Conservation (phyloP, 1,139 yeast species). For the Arxiozyma telluris region DNA sequence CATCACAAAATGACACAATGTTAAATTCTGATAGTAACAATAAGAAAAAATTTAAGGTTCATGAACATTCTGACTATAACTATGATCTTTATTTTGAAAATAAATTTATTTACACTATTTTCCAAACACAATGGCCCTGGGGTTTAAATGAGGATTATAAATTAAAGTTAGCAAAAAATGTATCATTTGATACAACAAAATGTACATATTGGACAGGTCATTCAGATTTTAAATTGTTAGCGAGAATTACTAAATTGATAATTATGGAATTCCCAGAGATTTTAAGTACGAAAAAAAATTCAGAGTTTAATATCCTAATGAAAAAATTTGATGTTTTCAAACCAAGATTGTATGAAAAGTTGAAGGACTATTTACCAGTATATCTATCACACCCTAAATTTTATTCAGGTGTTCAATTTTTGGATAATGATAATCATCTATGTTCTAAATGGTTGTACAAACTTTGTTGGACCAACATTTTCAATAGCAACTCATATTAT, state of each 20-base stretch:
- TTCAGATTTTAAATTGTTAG: conserved; percentile 40
- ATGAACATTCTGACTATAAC: conserved; percentile 19
- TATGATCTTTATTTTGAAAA: conserved; percentile 11
- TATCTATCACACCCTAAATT: background rate
- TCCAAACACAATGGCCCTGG: conserved; percentile 38
- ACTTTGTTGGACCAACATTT: conserved; percentile 58
- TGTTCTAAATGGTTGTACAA: conserved; percentile 73
- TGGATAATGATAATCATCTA: conserved; percentile 33
- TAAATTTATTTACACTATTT: conserved; percentile 14
- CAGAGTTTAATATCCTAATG: conserved; percentile 28
- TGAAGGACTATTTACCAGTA: conserved; percentile 9
- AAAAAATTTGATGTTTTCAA: conserved; percentile 14
- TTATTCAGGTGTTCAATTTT: background rate
- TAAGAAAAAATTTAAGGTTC: conserved; percentile 16
- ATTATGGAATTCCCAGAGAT: conserved; percentile 35
- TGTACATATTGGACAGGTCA: conserved; percentile 52
- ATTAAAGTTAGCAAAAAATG: conserved; percentile 46
- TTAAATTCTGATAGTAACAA: background rate
- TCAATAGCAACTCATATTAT: conserved; percentile 31
- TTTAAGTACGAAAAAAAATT: conserved; percentile 22
- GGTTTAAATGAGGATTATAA: conserved; percentile 57
- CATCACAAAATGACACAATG: background rate
- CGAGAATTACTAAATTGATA: conserved; percentile 36
- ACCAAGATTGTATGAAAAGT: conserved; percentile 8
- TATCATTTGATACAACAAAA: background rate